Conservation (phyloP, 2,329 filamentous ascomycete genomes). For the Elsinoe ampelina region DNA sequence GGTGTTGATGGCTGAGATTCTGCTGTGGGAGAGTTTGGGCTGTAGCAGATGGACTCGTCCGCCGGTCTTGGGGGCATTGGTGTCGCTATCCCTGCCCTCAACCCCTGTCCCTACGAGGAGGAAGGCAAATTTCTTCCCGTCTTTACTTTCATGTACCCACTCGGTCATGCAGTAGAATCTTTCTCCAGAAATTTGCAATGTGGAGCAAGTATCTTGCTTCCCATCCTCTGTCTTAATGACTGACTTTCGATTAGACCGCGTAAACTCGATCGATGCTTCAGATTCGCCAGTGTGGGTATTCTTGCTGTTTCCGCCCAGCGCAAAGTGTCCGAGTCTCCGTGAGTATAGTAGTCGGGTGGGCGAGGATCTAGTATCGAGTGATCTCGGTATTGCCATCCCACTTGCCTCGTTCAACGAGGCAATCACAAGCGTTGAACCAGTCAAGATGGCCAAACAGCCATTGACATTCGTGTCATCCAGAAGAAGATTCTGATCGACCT, state of each 20-base stretch:
- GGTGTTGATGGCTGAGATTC: conserved; percentile 41
- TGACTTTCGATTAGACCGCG: not conserved
- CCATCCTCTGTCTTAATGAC: not conserved
- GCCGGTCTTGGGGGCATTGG: not conserved
- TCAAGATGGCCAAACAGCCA: conserved; percentile 29
- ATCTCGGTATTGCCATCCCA: not conserved
- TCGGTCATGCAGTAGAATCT: conserved; percentile 53
- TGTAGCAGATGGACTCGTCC: conserved; percentile 40
- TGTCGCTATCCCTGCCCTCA: conserved; percentile 19
- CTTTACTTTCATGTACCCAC: conserved; percentile 45
- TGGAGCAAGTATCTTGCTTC: not conserved
- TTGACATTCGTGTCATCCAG: conserved; percentile 3
- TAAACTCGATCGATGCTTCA: not conserved
- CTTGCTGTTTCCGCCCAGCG: not conserved
- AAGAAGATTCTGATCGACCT: conserved; percentile 24
- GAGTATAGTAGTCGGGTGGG: conserved; percentile 6
- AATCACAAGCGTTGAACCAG: conserved; percentile 35
- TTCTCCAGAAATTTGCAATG: conserved; percentile 35
- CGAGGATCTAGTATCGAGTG: not conserved
- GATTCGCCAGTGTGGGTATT: not conserved
- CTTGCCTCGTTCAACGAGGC: not conserved
- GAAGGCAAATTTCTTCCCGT: conserved; percentile 47
- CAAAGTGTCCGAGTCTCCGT: not conserved
- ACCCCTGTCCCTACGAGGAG: conserved; percentile 49
- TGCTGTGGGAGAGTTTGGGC: conserved; percentile 29